Conservation (phyloP, 805 yeast genomes). For the Limtongozyma cylindracea region DNA sequence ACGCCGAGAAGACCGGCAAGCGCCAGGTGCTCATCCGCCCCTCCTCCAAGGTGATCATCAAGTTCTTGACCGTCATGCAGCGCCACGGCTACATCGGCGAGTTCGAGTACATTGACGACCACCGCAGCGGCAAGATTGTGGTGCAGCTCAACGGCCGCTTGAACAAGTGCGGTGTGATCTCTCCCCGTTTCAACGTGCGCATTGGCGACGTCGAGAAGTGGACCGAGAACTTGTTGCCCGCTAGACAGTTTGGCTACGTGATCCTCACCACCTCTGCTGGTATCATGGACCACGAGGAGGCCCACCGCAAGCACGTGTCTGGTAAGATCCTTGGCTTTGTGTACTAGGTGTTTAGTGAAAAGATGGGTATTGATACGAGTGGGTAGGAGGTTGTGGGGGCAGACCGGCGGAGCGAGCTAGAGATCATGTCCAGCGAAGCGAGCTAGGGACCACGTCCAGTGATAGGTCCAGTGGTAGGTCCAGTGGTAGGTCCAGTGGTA, state of each 20-base stretch:
- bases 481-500: no score
- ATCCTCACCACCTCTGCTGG: constrained; percentile 8
- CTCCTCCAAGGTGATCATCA: constrained; percentile 10
- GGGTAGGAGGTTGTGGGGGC: no score
- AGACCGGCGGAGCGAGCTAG: no score
- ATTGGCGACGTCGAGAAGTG: constrained; percentile 6
- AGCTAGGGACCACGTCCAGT: no score
- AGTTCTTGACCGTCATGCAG: constrained; percentile 9
- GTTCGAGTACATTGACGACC: constrained; percentile 12
- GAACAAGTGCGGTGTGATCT: constrained; percentile 7
- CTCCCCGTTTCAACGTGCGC: constrained; percentile 7
- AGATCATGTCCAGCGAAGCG: no score
- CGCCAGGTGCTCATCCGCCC: constrained; percentile 12
- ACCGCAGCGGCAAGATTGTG: constrained; percentile 12
- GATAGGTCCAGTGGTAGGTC: no score
- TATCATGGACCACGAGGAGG: constrained; percentile 8
- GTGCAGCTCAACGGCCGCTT: constrained; percentile 11
- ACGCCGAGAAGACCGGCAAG: constrained; percentile 13
- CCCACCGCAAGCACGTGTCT: constrained; percentile 7
- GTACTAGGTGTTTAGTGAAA: constrained; percentile 2
- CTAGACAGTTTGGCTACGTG: constrained; percentile 7
- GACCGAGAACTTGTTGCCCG: constrained; percentile 8
- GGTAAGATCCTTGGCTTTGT: constrained; percentile 8
- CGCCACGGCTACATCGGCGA: constrained; percentile 13
- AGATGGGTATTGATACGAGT: no score